Percentiles rank a stretch among this genome's conserved stretches.
phyloP scores from a whole-genome alignment of 140 eudicot species.

The Anethum foeniculum region DNA sequence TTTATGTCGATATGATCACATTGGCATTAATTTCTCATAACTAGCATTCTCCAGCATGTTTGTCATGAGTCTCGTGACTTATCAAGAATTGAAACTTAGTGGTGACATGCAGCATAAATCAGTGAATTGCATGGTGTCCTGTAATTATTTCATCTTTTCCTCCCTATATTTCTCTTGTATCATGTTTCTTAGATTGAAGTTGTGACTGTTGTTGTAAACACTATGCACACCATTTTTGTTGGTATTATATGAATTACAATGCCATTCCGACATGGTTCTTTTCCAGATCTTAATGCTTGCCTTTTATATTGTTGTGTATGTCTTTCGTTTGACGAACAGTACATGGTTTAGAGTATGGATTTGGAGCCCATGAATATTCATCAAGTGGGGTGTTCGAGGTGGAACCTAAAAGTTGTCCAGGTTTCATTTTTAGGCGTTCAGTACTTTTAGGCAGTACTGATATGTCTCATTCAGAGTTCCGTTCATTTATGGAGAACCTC shows the following conservation, averaged over 20 bases:
- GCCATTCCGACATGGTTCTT: not conserved
- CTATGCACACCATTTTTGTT: not conserved
- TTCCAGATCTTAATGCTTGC: not conserved
- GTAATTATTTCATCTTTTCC: not conserved
- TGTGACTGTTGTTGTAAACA: not conserved
- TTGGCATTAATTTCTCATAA: not conserved
- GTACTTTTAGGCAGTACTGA: slow-evolving; percentile 75
- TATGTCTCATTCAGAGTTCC: slow-evolving; percentile 74
- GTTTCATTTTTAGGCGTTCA: slow-evolving; percentile 72
- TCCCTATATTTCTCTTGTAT: not conserved
- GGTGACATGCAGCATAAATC: not conserved
- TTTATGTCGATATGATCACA: not conserved
- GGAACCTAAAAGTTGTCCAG: slow-evolving; percentile 94
- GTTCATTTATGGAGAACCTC: slow-evolving; percentile 75
- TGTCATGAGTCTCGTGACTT: not conserved
- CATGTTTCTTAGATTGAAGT: not conserved
- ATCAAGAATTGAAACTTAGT: not conserved
- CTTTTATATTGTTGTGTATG: not conserved
- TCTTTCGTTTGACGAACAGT: slow-evolving; percentile 35
- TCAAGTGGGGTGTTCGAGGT: slow-evolving; percentile 96
- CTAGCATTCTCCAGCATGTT: not conserved
- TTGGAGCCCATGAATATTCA: slow-evolving; percentile 90
- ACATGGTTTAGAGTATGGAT: slow-evolving; percentile 84
- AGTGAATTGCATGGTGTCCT: not conserved
- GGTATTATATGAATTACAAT: slow-evolving; percentile 1